Evolutionary conservation across 2,329 filamentous ascomycete genomes (phyloP).

Genomic region (Nemania abortiva): DNA sequence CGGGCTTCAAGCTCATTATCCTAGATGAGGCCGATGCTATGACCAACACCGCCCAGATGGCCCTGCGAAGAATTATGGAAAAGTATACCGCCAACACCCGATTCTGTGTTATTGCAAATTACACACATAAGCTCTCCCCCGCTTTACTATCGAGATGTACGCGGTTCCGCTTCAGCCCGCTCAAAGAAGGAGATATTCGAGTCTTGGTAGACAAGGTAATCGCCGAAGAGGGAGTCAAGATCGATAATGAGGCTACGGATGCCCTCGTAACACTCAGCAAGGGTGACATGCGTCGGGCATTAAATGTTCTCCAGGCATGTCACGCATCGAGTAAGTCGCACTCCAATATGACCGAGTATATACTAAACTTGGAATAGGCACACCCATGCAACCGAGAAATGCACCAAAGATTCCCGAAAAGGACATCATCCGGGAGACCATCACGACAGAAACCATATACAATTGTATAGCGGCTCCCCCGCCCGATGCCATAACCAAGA

Average conservation of each 20-base stretch:
- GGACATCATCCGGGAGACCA: constrained; percentile 77
- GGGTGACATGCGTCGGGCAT: constrained; percentile 93
- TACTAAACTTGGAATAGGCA: constrained; percentile 60
- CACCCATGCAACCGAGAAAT: constrained; percentile 72
- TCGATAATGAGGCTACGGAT: constrained; percentile 82
- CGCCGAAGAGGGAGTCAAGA: constrained; percentile 85
- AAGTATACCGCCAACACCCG: constrained; percentile 98
- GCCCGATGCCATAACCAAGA: constrained; percentile 86
- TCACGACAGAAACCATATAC: constrained; percentile 95
- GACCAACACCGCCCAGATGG: constrained; percentile 99
- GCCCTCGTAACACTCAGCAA: constrained; percentile 89
- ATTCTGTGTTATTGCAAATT: constrained; percentile 99
- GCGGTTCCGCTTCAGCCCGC: constrained; percentile 91
- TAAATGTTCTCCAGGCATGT: constrained; percentile 97
- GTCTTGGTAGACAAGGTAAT: constrained; percentile 90
- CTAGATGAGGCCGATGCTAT: constrained; percentile 99
- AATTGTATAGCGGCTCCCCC: constrained; percentile 97
- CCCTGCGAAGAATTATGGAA: constrained; percentile 95
- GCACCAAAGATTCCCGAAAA: constrained; percentile 70
- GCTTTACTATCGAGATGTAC: constrained; percentile 94
- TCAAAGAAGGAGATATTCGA: constrained; percentile 89
- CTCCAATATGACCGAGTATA: not conserved
- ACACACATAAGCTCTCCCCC: constrained; percentile 96
- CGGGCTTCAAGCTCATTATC: constrained; percentile 93
- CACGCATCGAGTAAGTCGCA: constrained; percentile 82